Evolutionary conservation across 2,329 filamentous ascomycete species (phyloP).

Genomic region (Alternaria rosae): DNA sequence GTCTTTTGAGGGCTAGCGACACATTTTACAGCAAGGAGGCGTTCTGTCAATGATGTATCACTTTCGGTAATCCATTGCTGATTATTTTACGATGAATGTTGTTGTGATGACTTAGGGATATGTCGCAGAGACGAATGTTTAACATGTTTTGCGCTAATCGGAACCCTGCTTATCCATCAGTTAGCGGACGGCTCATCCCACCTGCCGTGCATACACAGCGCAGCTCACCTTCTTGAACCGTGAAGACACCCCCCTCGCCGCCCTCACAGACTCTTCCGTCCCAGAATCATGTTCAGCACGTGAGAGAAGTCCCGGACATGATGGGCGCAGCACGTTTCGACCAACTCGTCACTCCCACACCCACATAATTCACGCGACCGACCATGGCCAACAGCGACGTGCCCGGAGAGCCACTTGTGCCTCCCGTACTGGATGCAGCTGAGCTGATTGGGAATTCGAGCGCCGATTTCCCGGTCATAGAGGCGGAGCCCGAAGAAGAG

Average conservation of each 20-base stretch:
- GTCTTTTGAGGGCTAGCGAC: constrained; percentile 7
- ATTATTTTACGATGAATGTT: neutral
- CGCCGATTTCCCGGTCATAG: constrained; percentile 41
- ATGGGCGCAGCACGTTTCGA: constrained; percentile 28
- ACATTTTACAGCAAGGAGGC: constrained; percentile 10
- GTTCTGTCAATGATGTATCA: constrained; percentile 14
- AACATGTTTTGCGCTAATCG: constrained; percentile 8
- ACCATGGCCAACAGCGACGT: constrained; percentile 39
- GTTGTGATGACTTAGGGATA: neutral
- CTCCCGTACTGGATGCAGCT: constrained; percentile 47
- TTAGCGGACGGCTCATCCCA: constrained; percentile 24
- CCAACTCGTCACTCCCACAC: constrained; percentile 18
- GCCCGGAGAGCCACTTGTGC: constrained; percentile 41
- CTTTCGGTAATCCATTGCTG: constrained; percentile 6
- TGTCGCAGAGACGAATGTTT: neutral
- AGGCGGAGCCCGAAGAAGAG: constrained; percentile 41
- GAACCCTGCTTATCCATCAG: constrained; percentile 16
- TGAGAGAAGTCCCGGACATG: constrained; percentile 33
- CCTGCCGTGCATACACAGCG: constrained; percentile 17
- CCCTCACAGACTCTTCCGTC: neutral
- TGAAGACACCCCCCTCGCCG: neutral
- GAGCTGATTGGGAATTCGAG: constrained; percentile 44
- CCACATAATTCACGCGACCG: constrained; percentile 17
- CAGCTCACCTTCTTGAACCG: constrained; percentile 13
- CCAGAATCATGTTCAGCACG: constrained; percentile 26